Evolutionary conservation across 176 grass and related monocot genomes (phyloP).

Genomic region (Bonia amplexicaulis): DNA sequence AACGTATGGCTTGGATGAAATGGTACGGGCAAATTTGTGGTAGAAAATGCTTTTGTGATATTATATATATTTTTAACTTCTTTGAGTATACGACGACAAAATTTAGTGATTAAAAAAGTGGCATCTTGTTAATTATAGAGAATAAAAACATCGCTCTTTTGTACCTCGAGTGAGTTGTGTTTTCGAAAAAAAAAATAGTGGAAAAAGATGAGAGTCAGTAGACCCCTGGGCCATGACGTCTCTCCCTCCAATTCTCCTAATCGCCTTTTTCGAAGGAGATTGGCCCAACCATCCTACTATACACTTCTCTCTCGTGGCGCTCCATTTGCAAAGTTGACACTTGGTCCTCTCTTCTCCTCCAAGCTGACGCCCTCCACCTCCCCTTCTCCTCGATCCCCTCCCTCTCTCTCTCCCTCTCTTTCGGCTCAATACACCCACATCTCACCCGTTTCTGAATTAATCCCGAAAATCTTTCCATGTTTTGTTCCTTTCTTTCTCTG

Average conservation of each 20-base stretch:
- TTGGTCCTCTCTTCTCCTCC: neutral
- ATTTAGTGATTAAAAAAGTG: too few relatives aligned
- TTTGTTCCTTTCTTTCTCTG: neutral
- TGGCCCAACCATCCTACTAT: neutral
- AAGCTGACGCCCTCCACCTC: neutral
- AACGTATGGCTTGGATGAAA: too few relatives aligned
- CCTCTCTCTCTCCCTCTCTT: too few relatives aligned
- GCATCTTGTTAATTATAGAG: too few relatives aligned
- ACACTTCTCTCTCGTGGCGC: neutral
- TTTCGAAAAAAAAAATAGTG: too few relatives aligned
- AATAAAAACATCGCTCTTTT: too few relatives aligned
- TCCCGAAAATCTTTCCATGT: neutral
- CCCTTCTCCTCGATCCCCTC: neutral
- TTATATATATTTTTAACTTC: too few relatives aligned
- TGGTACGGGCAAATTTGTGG: too few relatives aligned
- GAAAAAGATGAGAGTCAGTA: neutral
- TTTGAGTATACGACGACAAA: too few relatives aligned
- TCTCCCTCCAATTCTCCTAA: neutral
- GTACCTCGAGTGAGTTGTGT: too few relatives aligned
- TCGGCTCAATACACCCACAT: neutral
- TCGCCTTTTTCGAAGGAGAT: neutral
- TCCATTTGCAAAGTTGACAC: slow-evolving; percentile 22
- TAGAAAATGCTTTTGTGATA: too few relatives aligned
- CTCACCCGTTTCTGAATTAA: neutral
- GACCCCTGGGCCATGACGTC: neutral